phyloP scores from a whole-genome alignment of 805 yeast species.

The Pichia rugopelliculosa region DNA sequence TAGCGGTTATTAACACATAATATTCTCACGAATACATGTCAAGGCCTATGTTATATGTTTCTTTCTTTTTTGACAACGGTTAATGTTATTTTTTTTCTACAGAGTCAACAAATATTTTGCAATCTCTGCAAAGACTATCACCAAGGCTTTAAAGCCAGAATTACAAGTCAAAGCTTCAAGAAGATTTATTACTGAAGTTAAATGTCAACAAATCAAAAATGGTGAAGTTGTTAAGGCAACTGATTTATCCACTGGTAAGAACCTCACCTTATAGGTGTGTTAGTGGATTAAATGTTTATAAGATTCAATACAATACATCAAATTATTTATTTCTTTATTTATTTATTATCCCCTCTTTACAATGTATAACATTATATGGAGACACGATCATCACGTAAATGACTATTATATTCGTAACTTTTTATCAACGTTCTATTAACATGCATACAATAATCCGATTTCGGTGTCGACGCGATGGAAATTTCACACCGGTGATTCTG shows the following conservation, averaged over 20 bases:
- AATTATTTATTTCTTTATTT: conserved; percentile 2
- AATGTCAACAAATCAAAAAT: conserved; percentile 60
- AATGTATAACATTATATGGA: background rate
- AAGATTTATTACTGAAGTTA: conserved; percentile 70
- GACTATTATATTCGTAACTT: background rate
- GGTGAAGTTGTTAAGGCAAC: conserved; percentile 41
- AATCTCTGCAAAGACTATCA: conserved; percentile 81
- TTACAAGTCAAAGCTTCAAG: conserved; percentile 62
- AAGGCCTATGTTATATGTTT: background rate
- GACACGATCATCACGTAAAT: background rate
- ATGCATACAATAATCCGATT: background rate
- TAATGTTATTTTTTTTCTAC: conserved; percentile 5
- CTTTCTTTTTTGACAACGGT: background rate
- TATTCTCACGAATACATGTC: no score
- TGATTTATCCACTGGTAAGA: conserved; percentile 20
- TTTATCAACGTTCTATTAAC: background rate
- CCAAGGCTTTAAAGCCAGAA: conserved; percentile 84
- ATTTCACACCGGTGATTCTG: no score
- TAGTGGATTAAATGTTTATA: background rate
- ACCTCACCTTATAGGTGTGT: conserved; percentile 7
- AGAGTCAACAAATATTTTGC: conserved; percentile 84
- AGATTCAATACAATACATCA: background rate
- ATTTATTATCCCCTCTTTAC: background rate
- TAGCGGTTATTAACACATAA: no score
- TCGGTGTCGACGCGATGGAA: background rate